Conservation (phyloP, 2,329 filamentous ascomycete genomes). For the Xylariales sp. region DNA sequence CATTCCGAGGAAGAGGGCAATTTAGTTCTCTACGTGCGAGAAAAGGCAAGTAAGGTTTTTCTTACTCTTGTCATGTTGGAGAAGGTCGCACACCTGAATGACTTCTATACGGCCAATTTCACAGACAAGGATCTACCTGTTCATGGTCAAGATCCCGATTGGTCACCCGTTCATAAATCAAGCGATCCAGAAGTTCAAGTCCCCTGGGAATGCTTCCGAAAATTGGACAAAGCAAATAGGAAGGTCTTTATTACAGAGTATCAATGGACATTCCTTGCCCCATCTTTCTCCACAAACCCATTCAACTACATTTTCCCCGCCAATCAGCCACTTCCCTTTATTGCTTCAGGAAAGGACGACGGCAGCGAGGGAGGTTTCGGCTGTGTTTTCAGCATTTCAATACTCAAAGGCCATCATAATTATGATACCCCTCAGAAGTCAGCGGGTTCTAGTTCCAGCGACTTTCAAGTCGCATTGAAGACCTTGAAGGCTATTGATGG, state of each 20-base stretch:
- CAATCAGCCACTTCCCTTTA: conserved; percentile 8
- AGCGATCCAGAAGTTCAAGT: too few relatives aligned
- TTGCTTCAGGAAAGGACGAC: not conserved
- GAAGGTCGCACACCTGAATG: not conserved
- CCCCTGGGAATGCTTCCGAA: not conserved
- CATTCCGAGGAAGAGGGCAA: too few relatives aligned
- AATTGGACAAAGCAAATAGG: not conserved
- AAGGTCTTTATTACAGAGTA: not conserved
- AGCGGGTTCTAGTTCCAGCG: not conserved
- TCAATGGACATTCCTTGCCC: conserved; percentile 15
- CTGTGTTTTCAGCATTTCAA: not conserved
- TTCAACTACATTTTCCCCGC: not conserved
- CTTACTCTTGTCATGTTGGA: not conserved
- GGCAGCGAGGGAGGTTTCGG: not conserved
- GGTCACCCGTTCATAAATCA: too few relatives aligned
- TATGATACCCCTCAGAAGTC: not conserved
- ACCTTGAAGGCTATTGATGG: not conserved
- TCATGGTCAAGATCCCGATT: not conserved
- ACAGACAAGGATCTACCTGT: not conserved
- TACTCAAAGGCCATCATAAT: not conserved
- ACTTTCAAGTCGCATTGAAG: not conserved
- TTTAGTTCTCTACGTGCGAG: not conserved
- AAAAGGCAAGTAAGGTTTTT: not conserved
- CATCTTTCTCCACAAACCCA: not conserved
- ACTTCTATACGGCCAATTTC: not conserved